Conservation (phyloP, 345 rosid genomes). For the Brassica napus region Da-Ae NC_063437.1:10686001-10686500, state of each 20-base stretch:
- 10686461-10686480: not conserved
- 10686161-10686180: slow-evolving; percentile 1
- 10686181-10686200: slow-evolving; percentile 18
- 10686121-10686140: slow-evolving; percentile 22
- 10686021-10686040: too few species aligned
- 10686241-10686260: not conserved
- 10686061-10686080: not conserved
- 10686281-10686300: slow-evolving; percentile 5
- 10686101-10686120: slow-evolving; percentile 12
- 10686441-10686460: not conserved
- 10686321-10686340: not conserved
- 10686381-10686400: not conserved
- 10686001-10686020: not conserved
- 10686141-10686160: not conserved
- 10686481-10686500: not conserved
- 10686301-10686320: not conserved
- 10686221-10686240: not conserved
- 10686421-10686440: not conserved
- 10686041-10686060: too few species aligned
- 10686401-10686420: slow-evolving; percentile 1
- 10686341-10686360: not conserved
- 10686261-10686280: slow-evolving; percentile 1
- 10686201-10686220: not conserved
- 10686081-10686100: not conserved
- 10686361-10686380: not conserved